Base-by-base conservation (phyloP, 495 filamentous ascomycete genomes). In the Hapsidospora chrysogenum region DNA sequence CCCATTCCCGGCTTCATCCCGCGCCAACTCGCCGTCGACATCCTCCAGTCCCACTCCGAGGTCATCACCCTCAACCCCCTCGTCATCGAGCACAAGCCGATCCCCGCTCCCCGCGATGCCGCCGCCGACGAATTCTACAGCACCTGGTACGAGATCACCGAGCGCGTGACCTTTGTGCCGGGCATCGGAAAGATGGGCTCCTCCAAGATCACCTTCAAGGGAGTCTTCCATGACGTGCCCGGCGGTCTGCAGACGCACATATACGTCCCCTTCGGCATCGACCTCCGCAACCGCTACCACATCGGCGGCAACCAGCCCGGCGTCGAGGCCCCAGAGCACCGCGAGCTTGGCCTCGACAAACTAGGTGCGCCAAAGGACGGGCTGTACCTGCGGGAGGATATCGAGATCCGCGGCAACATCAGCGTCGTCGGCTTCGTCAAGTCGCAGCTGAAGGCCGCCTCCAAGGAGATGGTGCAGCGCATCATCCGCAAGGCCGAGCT, bases 1-100 rank as follows among this genome's bases (percentile, higher is more conserved):
- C 52, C 52, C 3, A 51, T 55, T 31, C 52, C 52, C 18, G 31
- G 40, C 37, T 55, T 49, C 33, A 55, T 55, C 40, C 49, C 52
- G 30, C 52, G 52, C 35, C 52, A 55, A 31, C 35, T 55, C 14
- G 52, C 52, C 34, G 51, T 55, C 42, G 52, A 55, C 36, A 55
- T 55, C 37, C 52, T 55, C 31, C 52, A 55, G 32, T 53, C 70
- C 37, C 80, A 84, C 47, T 56, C 62, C 36, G 73, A 73, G 41
- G 79, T 85, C 51, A 84, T 85, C 49, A 75, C 73, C 0, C 60
- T 84, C 17, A 85, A 83, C 46, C 80, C 80, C 0, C 69, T 84
- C 16, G 80, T 85, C 11, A 61, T 81, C 38, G 60, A 66, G 3
- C 68, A 78, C 52, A 64, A 70, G 35, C 58, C 67, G 7, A 72